Evolutionary conservation across 768 basidiomycete species (phyloP), one percentile per base, ranked within the genome.

Genomic region (Termitomyces sp.): DNA sequence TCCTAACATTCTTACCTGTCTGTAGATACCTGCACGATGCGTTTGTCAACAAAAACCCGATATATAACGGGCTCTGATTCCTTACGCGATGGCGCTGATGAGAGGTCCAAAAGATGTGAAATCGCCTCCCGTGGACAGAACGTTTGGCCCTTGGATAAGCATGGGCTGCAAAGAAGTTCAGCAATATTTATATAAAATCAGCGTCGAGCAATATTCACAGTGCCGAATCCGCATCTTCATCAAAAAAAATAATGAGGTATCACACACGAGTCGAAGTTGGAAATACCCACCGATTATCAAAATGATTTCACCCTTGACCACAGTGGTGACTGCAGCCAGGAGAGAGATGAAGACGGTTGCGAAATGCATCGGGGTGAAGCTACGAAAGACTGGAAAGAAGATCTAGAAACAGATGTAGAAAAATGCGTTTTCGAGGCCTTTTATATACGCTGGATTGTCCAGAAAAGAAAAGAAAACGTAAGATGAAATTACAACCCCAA

Each of bases 61-160:
- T 2, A 22, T 44, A 24, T 10, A 5, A 36, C 1, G 6, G 12
- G 40, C 4, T 38, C 10, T 22, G 10, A 16, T 13, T 62, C 8
- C 70, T 56, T 64, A 75, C 72, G 75, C 75, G 51, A 76, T 76
- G 5, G 73, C 73, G n/a, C 62, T 61, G 16, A 53, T 18, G 22
- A 77, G 62, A 10, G 72, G 62, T 9, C 70, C 69, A 40, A 68
- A 63, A 32, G 47, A 54, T 16, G 64, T 70, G 46, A 60, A 71
- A 18, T 66, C 64, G 1, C 53, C 58, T 12, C 73, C 74, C 6
- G 63, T 67, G 28, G 72, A 72, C 8, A 76, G 66, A 13, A 70
- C 64, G 22, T 67, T 60, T 2, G 66, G 63, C 33, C 64, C 64
- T 55, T 68, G 67, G 20, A 72, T 70, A 13, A 74, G 65, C 13